Evolutionary conservation across 352 stramenopile genomes (phyloP).

Genomic region (Pythium apleroticum): DNA sequence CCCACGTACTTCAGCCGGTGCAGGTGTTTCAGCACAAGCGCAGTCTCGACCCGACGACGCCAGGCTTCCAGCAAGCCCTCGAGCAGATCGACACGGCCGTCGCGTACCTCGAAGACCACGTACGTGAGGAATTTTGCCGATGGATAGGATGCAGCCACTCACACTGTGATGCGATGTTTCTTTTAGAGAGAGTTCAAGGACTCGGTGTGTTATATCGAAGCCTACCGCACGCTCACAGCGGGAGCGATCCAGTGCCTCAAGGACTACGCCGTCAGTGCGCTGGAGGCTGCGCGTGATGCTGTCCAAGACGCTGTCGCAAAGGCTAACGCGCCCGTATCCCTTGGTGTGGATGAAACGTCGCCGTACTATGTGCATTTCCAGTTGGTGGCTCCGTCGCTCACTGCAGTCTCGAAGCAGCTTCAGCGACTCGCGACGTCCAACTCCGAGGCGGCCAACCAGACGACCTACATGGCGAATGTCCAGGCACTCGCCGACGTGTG

Average conservation of each 20-base stretch:
- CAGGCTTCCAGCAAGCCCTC: slow-evolving; percentile 54
- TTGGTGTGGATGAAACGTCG: slow-evolving; percentile 67
- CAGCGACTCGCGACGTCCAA: slow-evolving; percentile 39
- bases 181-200: slow-evolving; percentile 69
- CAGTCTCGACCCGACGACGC: slow-evolving; percentile 69
- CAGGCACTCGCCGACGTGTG: slow-evolving; percentile 52
- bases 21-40: slow-evolving; percentile 80
- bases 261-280: slow-evolving; percentile 64
- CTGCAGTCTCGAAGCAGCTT: slow-evolving; percentile 61
- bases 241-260: slow-evolving; percentile 65
- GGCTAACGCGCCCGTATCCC: slow-evolving; percentile 15
- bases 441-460: slow-evolving; percentile 24
- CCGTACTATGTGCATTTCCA: slow-evolving; percentile 82
- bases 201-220: slow-evolving; percentile 67
- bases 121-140: slow-evolving; percentile 28
- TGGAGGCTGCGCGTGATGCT: slow-evolving; percentile 69
- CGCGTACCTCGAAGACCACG: slow-evolving; percentile 64
- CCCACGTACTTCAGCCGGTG: slow-evolving; percentile 37
- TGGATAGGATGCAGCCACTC: background rate
- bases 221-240: slow-evolving; percentile 62
- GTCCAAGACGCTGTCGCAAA: slow-evolving; percentile 59
- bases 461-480: slow-evolving; percentile 43
- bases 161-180: slow-evolving; percentile 10
- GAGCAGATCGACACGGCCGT: slow-evolving; percentile 70
- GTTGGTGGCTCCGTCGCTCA: slow-evolving; percentile 58